Conservation (phyloP, 345 rosid species). For the Odontarrhena argentea region DNA sequence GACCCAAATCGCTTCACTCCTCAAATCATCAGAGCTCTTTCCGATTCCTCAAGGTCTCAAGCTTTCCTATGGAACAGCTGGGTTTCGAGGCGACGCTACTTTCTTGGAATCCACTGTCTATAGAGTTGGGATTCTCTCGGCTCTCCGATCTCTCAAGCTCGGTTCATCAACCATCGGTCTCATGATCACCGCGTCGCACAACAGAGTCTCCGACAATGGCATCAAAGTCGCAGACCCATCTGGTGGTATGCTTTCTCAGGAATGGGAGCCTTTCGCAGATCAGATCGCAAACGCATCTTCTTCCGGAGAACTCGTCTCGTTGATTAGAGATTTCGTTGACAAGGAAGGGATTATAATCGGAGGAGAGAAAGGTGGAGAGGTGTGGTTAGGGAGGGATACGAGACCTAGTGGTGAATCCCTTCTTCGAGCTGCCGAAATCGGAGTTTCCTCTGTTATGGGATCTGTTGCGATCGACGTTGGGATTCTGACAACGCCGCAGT, state of each 20-base stretch:
- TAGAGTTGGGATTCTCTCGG: constrained; percentile 80
- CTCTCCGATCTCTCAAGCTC: constrained; percentile 81
- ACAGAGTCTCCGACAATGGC: constrained; percentile 80
- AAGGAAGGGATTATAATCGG: constrained; percentile 65
- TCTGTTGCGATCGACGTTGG: constrained; percentile 69
- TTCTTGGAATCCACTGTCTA: constrained; percentile 70
- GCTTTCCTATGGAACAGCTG: constrained; percentile 88
- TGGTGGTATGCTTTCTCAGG: constrained; percentile 87
- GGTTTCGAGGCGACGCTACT: constrained; percentile 79
- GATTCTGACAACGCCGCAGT: constrained; percentile 84
- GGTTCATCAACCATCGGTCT: constrained; percentile 60
- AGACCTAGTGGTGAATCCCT: constrained; percentile 95
- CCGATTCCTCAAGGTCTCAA: constrained; percentile 64
- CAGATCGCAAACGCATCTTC: constrained; percentile 71
- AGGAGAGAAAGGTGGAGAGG: constrained; percentile 45
- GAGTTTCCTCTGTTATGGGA: constrained; percentile 67
- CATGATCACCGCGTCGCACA: constrained; percentile 97
- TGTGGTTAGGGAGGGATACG: constrained; percentile 86
- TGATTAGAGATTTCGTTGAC: constrained; percentile 61
- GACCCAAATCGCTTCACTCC: constrained; percentile 53
- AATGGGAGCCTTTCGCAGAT: constrained; percentile 97
- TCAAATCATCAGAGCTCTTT: constrained; percentile 52
- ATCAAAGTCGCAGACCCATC: constrained; percentile 81
- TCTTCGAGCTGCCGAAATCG: constrained; percentile 77
- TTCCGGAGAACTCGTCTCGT: constrained; percentile 52